Conservation (phyloP, 495 filamentous ascomycete species). For the Jackrogersella minutella region DNA sequence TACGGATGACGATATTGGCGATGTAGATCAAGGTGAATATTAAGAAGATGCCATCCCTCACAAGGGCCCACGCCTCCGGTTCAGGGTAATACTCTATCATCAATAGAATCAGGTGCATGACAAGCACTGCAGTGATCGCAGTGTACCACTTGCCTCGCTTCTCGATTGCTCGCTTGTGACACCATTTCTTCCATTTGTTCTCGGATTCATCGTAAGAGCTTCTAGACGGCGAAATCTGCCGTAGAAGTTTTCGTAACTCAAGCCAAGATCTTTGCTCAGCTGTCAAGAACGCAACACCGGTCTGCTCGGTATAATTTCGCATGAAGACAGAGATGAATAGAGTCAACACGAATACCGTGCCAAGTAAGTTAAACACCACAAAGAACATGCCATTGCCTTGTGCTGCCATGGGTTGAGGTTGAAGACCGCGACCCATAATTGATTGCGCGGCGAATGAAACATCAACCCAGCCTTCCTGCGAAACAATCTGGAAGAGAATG, state of each 20-base stretch:
- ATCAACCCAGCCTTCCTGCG: slow-evolving; percentile 96
- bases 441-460: slow-evolving; percentile 84
- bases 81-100: slow-evolving; percentile 87
- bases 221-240: slow-evolving; percentile 94
- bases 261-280: slow-evolving; percentile 97
- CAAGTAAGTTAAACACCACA: slow-evolving; percentile 94
- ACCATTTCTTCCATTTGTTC: slow-evolving; percentile 86
- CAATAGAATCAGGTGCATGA: slow-evolving; percentile 83
- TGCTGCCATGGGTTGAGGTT: slow-evolving; percentile 70
- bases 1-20: slow-evolving; percentile 81
- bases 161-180: slow-evolving; percentile 90
- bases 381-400: slow-evolving; percentile 94
- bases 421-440: slow-evolving; percentile 77
- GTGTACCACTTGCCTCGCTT: slow-evolving; percentile 95
- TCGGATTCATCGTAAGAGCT: slow-evolving; percentile 77
- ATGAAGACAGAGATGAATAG: slow-evolving; percentile 99
- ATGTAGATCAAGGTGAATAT: slow-evolving; percentile 86
- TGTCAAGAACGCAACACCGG: slow-evolving; percentile 94
- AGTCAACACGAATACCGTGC: slow-evolving; percentile 96
- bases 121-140: slow-evolving; percentile 76
- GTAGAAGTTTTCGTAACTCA: slow-evolving; percentile 89
- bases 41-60: slow-evolving; percentile 82
- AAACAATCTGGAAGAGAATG: slow-evolving; percentile 98
- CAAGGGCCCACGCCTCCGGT: slow-evolving; percentile 66
- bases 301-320: slow-evolving; percentile 99